These are phyloP conservation scores for Arxiozyma bovina DNA, from an alignment of 1,139 yeast species.

Conservation along the genomic window DNA sequence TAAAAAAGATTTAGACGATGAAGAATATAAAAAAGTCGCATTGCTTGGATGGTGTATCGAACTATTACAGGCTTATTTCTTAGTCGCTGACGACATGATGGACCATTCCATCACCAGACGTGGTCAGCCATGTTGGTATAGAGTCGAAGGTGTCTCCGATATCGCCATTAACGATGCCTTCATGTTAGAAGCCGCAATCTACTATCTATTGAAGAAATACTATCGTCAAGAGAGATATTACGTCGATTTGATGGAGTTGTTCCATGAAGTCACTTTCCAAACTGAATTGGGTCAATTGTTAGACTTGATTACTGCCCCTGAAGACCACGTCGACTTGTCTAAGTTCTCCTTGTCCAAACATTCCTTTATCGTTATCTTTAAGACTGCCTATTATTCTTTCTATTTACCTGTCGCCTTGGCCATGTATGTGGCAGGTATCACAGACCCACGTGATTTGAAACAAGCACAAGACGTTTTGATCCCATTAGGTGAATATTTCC, in stretches of 20 bases:
- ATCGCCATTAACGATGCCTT: conserved; percentile 96
- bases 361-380: conserved; percentile 89
- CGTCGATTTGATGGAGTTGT: conserved; percentile 81
- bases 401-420: conserved; percentile 96
- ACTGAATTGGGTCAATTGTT: conserved; percentile 95
- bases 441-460: conserved; percentile 61
- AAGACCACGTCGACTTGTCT: conserved; percentile 78
- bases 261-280: conserved; percentile 92
- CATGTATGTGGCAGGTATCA: conserved; percentile 83
- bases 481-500: conserved; percentile 97
- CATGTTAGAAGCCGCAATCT: conserved; percentile 93
- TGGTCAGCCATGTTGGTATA: conserved; percentile 98
- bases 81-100: conserved; percentile 99
- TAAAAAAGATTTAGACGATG: conserved; percentile 49
- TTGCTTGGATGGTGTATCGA: conserved; percentile 95
- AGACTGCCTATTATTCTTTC: conserved; percentile 96
- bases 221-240: conserved; percentile 77
- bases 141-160: conserved; percentile 66
- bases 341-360: conserved; percentile 85
- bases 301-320: conserved; percentile 96
- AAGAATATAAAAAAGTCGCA: conserved; percentile 77
- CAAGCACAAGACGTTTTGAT: conserved; percentile 84
- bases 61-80: conserved; percentile 88
- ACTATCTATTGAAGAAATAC: conserved; percentile 78
- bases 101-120: conserved; percentile 94